Evolutionary conservation across 1,139 yeast genomes (phyloP), one percentile per base, ranked within the genome.

Genomic region (Citeromyces hawaiiensis): DNA sequence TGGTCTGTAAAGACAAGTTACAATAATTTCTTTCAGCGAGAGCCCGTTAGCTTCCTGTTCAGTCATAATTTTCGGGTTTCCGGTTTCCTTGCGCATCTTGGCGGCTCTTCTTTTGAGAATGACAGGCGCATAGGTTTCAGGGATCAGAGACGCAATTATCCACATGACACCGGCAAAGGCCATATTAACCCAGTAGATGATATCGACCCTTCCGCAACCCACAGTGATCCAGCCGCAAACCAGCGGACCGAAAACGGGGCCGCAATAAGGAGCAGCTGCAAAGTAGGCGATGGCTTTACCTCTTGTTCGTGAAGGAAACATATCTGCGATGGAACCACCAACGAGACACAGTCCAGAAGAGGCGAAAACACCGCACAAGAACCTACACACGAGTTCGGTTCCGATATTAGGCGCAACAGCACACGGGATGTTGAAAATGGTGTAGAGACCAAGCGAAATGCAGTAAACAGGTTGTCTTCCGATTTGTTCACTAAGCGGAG

Each of bases 121-220:
- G 5, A 79, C 86, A 4, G 96, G 96, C 2, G 95, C 88, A 58
- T 82, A 86, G 19, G 96, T 87, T 63, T 87, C 96, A 8, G 95
- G 96, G 34, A 86, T 70, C 16, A 67, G 48, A 13, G 75, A 57
- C 23, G 79, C 67, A 21, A 70, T 45, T 21, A 85, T 64, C 82
- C 91, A 80, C 74, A 81, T 76, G 1, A 74, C 72, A 44, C 95
- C 96, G 2, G 91, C 85, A 59, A 86, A 83, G 2, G 91, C 95
- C 83, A 86, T 75, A 53, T 86, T 86, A 43, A 85, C 88, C 95
- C 96, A 86, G 47, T 82, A 72, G 55, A 86, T 72, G 36, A 83
- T 58, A 38, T 80, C 87, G 51, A 75, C 69, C 50, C 87, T 67
- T 13, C 68, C 70, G 21, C 91, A 69, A 44, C 77, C 72, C 36